Evolutionary conservation across 179 eudicot genomes (phyloP), one percentile per base, ranked within the genome.

Genomic region (Corrigiola litoralis): DNA sequence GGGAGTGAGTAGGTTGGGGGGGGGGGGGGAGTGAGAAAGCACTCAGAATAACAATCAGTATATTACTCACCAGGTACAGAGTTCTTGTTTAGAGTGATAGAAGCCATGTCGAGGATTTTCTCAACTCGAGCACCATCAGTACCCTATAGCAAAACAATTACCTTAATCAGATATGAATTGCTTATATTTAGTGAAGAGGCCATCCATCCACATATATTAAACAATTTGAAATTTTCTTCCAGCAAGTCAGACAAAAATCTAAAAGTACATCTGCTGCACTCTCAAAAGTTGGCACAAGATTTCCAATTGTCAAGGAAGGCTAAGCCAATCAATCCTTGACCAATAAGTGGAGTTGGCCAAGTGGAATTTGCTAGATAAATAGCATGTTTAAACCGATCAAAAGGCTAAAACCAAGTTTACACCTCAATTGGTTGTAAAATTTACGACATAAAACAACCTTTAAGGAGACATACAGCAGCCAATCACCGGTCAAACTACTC

Each of bases 61-160:
- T n/a, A 32, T 14, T 25, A 63, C 76, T 81, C 34, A 90, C 97
- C 92, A 21, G 92, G 85, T 47, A 86, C 88, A 55, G 95, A 90
- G 72, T 90, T 90, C 77, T 90, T 88, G 63, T 88, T 88, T 23
- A 90, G 84, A 47, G 90, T 90, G 63, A 90, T 90, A 5, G 97
- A 90, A 48, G 90, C 92, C 90, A 90, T 38, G 58, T 90, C 97
- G 6, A 88, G 92, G 60, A 85, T 81, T 75, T 84, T 85, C 71
- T 90, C 97, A 74, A 77, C 95, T 47, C 95, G 79, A 62, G 97
- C 97, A 37, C 97, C 97, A 61, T 90, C 95, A 51, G 79, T 52
- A 63, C 85, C 88, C 97, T 86, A 68, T 2, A 65, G 27, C 31
- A 60, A 57, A 9, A 37, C 2, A 32, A 13, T 38, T 23, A 1